phyloP scores from a whole-genome alignment of 2,329 filamentous ascomycete species.

The Metarhizium anisopliae region DNA sequence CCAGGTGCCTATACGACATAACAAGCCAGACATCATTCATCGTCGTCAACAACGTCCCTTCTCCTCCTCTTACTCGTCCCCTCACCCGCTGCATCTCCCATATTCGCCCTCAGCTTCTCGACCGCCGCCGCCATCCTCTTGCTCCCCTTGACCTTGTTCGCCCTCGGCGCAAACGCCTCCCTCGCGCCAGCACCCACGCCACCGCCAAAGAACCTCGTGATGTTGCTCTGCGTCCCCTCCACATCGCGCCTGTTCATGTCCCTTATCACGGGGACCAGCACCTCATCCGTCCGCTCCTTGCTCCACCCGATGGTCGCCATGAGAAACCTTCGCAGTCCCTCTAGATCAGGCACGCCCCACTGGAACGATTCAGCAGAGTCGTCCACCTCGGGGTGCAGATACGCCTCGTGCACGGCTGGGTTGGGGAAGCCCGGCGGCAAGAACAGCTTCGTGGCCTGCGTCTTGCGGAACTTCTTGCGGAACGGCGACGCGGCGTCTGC shows the following conservation, averaged over 20 bases:
- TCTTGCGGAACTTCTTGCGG: slow-evolving; percentile 75
- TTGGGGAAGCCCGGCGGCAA: slow-evolving; percentile 74
- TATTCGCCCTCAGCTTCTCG: slow-evolving; percentile 46
- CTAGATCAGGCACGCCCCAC: slow-evolving; percentile 92
- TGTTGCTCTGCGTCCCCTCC: slow-evolving; percentile 92
- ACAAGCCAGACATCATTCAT: not conserved
- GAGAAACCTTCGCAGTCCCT: slow-evolving; percentile 72
- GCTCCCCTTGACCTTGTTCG: slow-evolving; percentile 54
- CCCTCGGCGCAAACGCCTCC: slow-evolving; percentile 60
- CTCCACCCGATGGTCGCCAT: slow-evolving; percentile 92
- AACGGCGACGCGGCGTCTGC: slow-evolving; percentile 55
- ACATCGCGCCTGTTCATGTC: slow-evolving; percentile 86
- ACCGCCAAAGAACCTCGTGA: slow-evolving; percentile 85
- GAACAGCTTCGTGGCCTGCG: slow-evolving; percentile 77
- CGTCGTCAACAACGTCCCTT: slow-evolving; percentile 8
- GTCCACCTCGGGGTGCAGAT: slow-evolving; percentile 81
- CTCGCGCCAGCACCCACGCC: slow-evolving; percentile 57
- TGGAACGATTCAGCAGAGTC: slow-evolving; percentile 68
- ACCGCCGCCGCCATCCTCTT: slow-evolving; percentile 70
- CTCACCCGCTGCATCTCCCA: slow-evolving; percentile 8
- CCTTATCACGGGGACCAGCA: slow-evolving; percentile 86
- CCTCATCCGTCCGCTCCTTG: slow-evolving; percentile 86
- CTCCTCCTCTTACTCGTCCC: slow-evolving; percentile 11
- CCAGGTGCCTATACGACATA: too few relatives aligned
- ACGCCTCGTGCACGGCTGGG: slow-evolving; percentile 69